These are phyloP conservation scores for Curvularia verruculosa DNA, from an alignment of 2,329 filamentous ascomycete species.

Conservation along the genomic window DNA sequence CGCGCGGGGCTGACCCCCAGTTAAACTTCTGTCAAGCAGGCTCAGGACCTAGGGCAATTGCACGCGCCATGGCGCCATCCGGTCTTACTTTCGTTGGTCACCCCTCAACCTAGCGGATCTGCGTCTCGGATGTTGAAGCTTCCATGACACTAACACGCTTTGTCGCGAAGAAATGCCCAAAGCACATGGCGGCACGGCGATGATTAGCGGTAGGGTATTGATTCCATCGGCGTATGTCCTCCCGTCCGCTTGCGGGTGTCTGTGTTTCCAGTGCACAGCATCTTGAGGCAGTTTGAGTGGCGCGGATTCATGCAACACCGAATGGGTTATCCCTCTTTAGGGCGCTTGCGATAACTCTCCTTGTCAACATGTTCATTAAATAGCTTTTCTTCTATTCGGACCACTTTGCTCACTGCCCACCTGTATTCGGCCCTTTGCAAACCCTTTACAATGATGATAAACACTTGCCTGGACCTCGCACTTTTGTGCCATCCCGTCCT, in stretches of 20 bases:
- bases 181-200: constrained; percentile 5
- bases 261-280: constrained; percentile 22
- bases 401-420: neutral
- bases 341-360: constrained; percentile 9
- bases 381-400: neutral
- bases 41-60: constrained; percentile 18
- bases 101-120: constrained; percentile 16
- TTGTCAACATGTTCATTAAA: neutral
- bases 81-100: constrained; percentile 3
- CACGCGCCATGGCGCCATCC: constrained; percentile 19
- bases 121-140: constrained; percentile 22
- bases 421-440: constrained; percentile 4
- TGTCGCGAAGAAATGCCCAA: constrained; percentile 10
- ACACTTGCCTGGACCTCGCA: constrained; percentile 38
- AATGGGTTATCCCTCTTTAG: constrained; percentile 18
- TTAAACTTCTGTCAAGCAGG: constrained; percentile 11
- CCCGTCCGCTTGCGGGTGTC: constrained; percentile 13
- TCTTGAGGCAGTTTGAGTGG: constrained; percentile 24
- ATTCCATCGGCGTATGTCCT: constrained; percentile 17
- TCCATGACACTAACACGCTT: constrained; percentile 29
- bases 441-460: constrained; percentile 28
- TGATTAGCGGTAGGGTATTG: constrained; percentile 14
- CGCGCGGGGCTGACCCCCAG: constrained; percentile 6
- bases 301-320: constrained; percentile 34
- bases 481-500: constrained; percentile 42